These are phyloP conservation scores for Pelargonium fulgidum DNA, from an alignment of 441 rosid species.

Conservation along the genomic window DNA sequence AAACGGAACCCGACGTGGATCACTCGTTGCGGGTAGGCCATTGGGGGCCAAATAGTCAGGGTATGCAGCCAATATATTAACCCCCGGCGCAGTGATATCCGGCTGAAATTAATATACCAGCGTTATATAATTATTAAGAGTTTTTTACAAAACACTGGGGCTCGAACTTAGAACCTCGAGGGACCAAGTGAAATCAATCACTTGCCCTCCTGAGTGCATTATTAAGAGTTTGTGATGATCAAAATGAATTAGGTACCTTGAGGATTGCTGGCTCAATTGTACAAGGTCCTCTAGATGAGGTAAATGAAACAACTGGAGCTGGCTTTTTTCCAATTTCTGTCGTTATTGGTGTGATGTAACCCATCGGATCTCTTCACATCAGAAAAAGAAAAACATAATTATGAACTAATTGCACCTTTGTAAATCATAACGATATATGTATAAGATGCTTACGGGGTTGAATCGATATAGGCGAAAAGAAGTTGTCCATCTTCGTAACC, in stretches of 20 bases:
- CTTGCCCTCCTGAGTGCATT: too few relatives aligned
- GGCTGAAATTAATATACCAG: too few relatives aligned
- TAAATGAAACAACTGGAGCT: constrained; percentile 46
- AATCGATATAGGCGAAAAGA: constrained; percentile 34
- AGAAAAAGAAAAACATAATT: too few relatives aligned
- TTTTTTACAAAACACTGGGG: too few relatives aligned
- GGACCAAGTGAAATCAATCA: too few relatives aligned
- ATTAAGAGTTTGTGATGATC: too few relatives aligned
- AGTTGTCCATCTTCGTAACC: constrained; percentile 35
- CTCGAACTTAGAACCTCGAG: too few relatives aligned
- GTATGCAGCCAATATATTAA: constrained; percentile 43
- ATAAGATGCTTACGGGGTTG: too few relatives aligned
- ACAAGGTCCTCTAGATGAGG: constrained; percentile 59
- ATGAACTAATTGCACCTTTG: too few relatives aligned
- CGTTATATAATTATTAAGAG: too few relatives aligned
- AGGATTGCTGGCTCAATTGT: constrained; percentile 39
- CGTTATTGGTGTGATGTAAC: constrained; percentile 37
- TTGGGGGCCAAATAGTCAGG: constrained; percentile 25
- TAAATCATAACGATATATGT: too few relatives aligned
- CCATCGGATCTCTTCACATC: constrained; percentile 43
- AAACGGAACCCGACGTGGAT: constrained; percentile 32
- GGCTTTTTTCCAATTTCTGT: constrained; percentile 36
- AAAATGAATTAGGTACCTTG: too few relatives aligned
- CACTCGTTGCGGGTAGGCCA: constrained; percentile 21
- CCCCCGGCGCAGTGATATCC: constrained; percentile 58